Evolutionary conservation across 2,329 filamentous ascomycete species (phyloP).

Genomic region (Sordariomycetes sp.): DNA sequence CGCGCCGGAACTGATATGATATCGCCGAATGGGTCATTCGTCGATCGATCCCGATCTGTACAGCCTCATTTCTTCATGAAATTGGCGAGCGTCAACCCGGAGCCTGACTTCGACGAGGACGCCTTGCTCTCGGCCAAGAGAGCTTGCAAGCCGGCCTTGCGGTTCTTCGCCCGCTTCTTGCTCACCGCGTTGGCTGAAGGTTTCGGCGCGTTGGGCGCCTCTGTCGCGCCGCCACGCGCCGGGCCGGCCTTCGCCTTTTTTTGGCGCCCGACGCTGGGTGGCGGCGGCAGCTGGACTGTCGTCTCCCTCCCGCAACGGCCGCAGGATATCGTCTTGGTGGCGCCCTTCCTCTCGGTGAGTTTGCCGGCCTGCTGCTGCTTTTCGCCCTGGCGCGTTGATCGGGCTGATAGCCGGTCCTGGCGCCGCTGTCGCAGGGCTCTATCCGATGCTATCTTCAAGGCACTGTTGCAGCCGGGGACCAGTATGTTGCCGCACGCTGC

Average conservation of each 20-base stretch:
- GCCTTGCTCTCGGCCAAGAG: slow-evolving; percentile 38
- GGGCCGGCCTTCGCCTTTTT: slow-evolving; percentile 6
- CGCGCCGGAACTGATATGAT: too few species aligned
- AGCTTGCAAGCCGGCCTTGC: slow-evolving; percentile 57
- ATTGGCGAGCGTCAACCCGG: slow-evolving; percentile 38
- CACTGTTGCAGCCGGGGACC: slow-evolving; percentile 34
- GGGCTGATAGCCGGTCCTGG: background rate
- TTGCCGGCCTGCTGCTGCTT: background rate
- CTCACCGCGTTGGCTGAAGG: slow-evolving; percentile 41
- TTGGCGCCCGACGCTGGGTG: slow-evolving; percentile 13
- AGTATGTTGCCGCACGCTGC: slow-evolving; percentile 51
- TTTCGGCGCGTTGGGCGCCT: slow-evolving; percentile 15
- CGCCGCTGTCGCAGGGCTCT: background rate
- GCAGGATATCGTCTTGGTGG: slow-evolving; percentile 32
- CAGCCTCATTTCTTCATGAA: slow-evolving; percentile 32
- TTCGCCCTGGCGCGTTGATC: background rate
- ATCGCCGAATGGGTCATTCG: background rate
- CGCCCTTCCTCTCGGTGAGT: slow-evolving; percentile 8
- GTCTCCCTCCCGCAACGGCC: slow-evolving; percentile 33
- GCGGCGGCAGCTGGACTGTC: slow-evolving; percentile 25
- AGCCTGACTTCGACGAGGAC: slow-evolving; percentile 15
- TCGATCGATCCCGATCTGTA: background rate
- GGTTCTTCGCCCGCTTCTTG: slow-evolving; percentile 54
- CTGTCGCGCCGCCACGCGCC: background rate
- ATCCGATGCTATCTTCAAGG: slow-evolving; percentile 8